Base-by-base conservation (phyloP, 2,329 filamentous ascomycete genomes). In the Sporothrix dimorphospora region DNA sequence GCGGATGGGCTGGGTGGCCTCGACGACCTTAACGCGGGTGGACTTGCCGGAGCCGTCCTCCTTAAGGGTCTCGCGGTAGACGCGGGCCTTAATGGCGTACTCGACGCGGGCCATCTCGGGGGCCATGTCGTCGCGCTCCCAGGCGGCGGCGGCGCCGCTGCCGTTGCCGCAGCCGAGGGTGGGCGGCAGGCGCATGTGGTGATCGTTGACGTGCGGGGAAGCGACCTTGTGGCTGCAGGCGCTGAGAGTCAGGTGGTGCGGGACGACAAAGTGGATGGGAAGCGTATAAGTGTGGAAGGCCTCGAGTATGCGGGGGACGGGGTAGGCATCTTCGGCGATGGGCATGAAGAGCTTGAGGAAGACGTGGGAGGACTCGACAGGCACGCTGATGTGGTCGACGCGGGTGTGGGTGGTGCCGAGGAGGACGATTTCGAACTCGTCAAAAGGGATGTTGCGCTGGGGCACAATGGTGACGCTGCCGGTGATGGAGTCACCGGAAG, bases 211-310 rank as follows among this genome's bases (percentile, higher is more conserved):
- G 63, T 80, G 80, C n/a, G 81, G 79, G 53, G 81, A 81, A 53
- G 81, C 79, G 70, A 83, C 82, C 38, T 78, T 75, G 80, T 89
- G 87, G 76, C 81, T 85, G 81, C 87, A 89, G 21, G 87, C 86
- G 72, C 83, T 83, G 67, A 89, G 81, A 21, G 87, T 89, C 73
- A 89, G 84, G 70, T 88, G 84, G 75, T 82, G 81, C n/a, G 87
- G 87, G 19, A 89, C 83, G 72, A 89, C 84, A 75, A 89, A 89
- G 80, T 87, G 80, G 80, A 89, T 87, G n/a, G 87, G 87, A 30
- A 89, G 78, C 16, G 77, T 82, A 78, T 87, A 87, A 34, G 81
- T 82, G 74, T 78, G 78, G 1, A 83, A 85, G n/a, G 82, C 81
- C 78, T 85, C 80, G 73, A 88, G 85, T 40, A 87, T 76, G 45